These are phyloP conservation scores for Vigna hirtella DNA, from an alignment of 306 rosid species.

Conservation along the genomic window DNA sequence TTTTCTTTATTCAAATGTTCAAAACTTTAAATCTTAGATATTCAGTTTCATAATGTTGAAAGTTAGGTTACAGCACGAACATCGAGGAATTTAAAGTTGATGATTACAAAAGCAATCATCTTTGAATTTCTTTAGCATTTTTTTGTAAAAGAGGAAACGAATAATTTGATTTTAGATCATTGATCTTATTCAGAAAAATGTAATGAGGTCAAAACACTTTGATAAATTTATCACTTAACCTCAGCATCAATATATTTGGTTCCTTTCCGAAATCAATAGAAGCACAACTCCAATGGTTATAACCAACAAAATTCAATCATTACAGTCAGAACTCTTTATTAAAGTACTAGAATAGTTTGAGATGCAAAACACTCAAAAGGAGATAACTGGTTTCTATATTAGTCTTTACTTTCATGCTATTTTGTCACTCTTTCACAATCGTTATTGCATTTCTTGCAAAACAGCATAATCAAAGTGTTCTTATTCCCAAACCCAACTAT, in stretches of 20 bases:
- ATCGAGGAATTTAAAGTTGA: not conserved
- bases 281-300: not conserved
- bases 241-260: not conserved
- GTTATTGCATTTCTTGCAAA: too few species aligned
- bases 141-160: not conserved
- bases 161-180: not conserved
- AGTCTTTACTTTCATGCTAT: not conserved
- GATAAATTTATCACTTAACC: not conserved
- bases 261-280: not conserved
- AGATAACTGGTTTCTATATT: not conserved
- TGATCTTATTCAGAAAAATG: not conserved
- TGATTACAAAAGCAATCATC: constrained; percentile 1
- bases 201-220: not conserved
- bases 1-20: not conserved
- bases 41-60: not conserved
- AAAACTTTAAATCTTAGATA: not conserved
- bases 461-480: too few species aligned
- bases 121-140: not conserved
- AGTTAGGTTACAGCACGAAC: not conserved
- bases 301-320: not conserved
- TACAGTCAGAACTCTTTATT: not conserved
- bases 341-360: not conserved
- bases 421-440: not conserved
- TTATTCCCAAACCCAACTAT: too few species aligned
- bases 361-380: not conserved